Evolutionary conservation across 192 early-diverging fungal species (phyloP).

Genomic region (Coemansia sp.): DNA sequence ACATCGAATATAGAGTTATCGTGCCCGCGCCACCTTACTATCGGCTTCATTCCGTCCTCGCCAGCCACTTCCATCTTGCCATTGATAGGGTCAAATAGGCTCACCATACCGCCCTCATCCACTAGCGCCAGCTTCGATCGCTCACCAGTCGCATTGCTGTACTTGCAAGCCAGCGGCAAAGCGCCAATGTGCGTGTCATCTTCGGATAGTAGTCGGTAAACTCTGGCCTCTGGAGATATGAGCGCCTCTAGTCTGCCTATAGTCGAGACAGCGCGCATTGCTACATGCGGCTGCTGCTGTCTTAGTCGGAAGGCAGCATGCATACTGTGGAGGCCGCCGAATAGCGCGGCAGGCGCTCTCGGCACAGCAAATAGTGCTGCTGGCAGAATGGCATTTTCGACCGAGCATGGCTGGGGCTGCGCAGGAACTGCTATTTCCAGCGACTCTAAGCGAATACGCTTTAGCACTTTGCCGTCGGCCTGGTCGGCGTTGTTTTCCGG

Average conservation of each 20-base stretch:
- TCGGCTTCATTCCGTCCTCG: slow-evolving; percentile 15
- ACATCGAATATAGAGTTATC: slow-evolving; percentile 84
- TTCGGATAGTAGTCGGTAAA: slow-evolving; percentile 19
- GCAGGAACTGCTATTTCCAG: background rate
- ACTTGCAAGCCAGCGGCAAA: slow-evolving; percentile 49
- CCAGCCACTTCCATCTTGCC: slow-evolving; percentile 10
- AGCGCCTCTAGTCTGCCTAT: slow-evolving; percentile 19
- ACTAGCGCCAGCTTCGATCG: slow-evolving; percentile 32
- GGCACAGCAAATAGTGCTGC: background rate
- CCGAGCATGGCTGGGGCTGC: background rate
- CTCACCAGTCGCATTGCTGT: slow-evolving; percentile 15
- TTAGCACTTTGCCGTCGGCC: background rate
- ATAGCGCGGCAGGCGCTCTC: background rate
- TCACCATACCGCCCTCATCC: slow-evolving; percentile 38
- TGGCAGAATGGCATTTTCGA: background rate
- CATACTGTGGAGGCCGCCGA: background rate
- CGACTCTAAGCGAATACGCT: background rate
- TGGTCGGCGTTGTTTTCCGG: background rate
- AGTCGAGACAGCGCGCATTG: slow-evolving; percentile 10
- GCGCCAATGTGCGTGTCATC: slow-evolving; percentile 11
- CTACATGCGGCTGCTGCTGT: slow-evolving; percentile 4
- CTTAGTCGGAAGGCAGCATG: slow-evolving; percentile 13
- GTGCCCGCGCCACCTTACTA: slow-evolving; percentile 61
- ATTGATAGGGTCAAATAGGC: slow-evolving; percentile 36
- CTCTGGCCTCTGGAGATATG: slow-evolving; percentile 26